Conservation (phyloP, 106 monocot genomes). For the Apostasia ramifera region DNA sequence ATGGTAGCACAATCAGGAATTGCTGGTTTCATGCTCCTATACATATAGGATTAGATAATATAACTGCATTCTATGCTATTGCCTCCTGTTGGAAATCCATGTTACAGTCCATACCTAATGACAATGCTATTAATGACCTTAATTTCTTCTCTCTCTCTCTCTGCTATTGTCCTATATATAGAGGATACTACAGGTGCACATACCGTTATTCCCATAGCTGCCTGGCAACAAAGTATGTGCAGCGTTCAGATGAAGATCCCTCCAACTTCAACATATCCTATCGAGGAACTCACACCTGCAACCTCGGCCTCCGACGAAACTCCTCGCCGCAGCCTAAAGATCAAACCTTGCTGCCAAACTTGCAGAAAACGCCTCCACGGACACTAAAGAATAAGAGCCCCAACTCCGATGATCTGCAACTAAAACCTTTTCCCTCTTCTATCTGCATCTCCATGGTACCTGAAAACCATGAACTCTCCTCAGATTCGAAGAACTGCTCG, state of each 20-base stretch:
- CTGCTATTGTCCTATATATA: background rate
- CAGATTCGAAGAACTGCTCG: slow-evolving; percentile 8
- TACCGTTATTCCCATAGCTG: slow-evolving; percentile 28
- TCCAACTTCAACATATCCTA: slow-evolving; percentile 29
- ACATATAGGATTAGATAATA: no score
- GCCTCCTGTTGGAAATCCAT: no score
- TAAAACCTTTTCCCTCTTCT: slow-evolving; percentile 12
- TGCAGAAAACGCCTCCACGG: background rate
- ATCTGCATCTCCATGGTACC: slow-evolving; percentile 31
- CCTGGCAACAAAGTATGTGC: slow-evolving; percentile 40
- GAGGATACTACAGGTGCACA: slow-evolving; percentile 35
- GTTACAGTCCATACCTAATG: no score
- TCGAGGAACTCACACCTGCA: slow-evolving; percentile 31
- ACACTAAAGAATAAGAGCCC: background rate
- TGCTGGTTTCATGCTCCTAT: no score
- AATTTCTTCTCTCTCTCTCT: background rate
- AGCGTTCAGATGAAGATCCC: slow-evolving; percentile 21
- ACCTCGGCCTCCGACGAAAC: background rate
- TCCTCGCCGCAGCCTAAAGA: background rate
- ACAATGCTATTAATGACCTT: no score
- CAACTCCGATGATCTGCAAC: background rate
- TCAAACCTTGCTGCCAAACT: background rate
- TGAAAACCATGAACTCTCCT: slow-evolving; percentile 20
- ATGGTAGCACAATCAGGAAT: no score
- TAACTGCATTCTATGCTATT: no score